These are phyloP conservation scores for Kwoniella shandongensis DNA, from an alignment of 768 basidiomycete species.

Conservation along the genomic window DNA sequence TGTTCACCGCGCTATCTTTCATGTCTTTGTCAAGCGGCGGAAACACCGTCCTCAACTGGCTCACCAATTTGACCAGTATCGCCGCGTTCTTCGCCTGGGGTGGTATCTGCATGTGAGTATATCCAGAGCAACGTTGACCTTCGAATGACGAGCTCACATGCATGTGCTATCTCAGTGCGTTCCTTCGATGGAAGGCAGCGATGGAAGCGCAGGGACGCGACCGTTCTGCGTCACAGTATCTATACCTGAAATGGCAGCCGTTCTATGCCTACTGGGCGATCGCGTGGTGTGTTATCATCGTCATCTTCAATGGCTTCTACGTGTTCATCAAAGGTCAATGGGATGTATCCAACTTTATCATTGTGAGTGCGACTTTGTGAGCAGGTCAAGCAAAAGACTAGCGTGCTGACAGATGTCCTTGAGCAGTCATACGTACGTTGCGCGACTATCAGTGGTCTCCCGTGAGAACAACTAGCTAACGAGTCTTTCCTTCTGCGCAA, in stretches of 20 bases:
- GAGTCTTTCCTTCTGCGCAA: too few species aligned
- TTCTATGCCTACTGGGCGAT: neutral
- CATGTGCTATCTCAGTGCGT: neutral
- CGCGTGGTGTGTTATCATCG: neutral
- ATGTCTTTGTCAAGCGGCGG: neutral
- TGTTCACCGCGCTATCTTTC: neutral
- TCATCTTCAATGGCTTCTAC: conserved; percentile 5
- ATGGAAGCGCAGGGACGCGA: neutral
- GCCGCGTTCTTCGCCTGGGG: neutral
- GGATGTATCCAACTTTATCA: conserved; percentile 3
- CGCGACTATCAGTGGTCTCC: too few species aligned
- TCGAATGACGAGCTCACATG: neutral
- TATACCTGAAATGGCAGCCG: neutral
- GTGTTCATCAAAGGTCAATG: conserved; percentile 3
- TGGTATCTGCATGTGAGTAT: neutral
- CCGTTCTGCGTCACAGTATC: neutral
- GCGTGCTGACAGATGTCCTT: too few species aligned
- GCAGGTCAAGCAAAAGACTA: too few species aligned
- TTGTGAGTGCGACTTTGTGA: neutral
- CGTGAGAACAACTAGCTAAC: too few species aligned
- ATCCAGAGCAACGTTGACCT: neutral
- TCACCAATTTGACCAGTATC: neutral
- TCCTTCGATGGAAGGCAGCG: neutral
- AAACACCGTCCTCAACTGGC: neutral
- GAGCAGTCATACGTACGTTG: too few species aligned